phyloP scores from a whole-genome alignment of 164 flowering plant genomes.

The Chloranthus sessilifolius region DNA sequence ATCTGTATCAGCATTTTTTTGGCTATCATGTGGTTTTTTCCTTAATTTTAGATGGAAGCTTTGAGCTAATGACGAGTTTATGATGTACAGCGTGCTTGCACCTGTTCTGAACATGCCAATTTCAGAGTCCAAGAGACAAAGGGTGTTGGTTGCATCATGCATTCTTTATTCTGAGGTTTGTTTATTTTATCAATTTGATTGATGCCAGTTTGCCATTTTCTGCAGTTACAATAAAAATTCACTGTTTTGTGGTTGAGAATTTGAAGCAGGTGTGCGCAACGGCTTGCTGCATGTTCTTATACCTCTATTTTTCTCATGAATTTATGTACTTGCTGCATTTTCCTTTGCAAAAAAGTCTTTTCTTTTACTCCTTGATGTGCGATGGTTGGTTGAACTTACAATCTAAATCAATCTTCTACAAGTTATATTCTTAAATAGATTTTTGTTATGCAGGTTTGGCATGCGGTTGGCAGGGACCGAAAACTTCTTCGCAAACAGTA shows the following conservation, averaged over 20 bases:
- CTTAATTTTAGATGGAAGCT: slow-evolving; percentile 1
- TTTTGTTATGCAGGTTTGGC: slow-evolving; percentile 72
- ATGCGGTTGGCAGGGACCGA: slow-evolving; percentile 79
- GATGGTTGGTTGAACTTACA: too few relatives aligned
- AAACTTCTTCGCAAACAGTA: slow-evolving; percentile 84
- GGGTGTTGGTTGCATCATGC: slow-evolving; percentile 96
- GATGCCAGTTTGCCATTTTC: not conserved
- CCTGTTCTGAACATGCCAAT: slow-evolving; percentile 95
- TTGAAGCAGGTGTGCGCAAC: not conserved
- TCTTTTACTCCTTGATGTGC: too few relatives aligned
- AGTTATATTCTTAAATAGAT: too few relatives aligned
- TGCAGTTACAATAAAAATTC: not conserved
- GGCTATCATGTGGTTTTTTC: not conserved
- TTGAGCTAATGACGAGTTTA: slow-evolving; percentile 11
- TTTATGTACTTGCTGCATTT: too few relatives aligned
- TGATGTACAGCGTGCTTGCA: slow-evolving; percentile 82
- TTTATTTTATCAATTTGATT: slow-evolving; percentile 6
- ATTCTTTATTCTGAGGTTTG: slow-evolving; percentile 96
- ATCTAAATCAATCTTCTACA: too few relatives aligned
- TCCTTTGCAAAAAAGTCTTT: too few relatives aligned
- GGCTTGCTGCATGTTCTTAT: too few relatives aligned
- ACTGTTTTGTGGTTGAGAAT: not conserved
- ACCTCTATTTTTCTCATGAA: too few relatives aligned
- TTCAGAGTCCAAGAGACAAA: slow-evolving; percentile 94
- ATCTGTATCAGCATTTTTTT: not conserved